Conservation (phyloP, 106 monocot species). For the Chionographis japonica region DNA sequence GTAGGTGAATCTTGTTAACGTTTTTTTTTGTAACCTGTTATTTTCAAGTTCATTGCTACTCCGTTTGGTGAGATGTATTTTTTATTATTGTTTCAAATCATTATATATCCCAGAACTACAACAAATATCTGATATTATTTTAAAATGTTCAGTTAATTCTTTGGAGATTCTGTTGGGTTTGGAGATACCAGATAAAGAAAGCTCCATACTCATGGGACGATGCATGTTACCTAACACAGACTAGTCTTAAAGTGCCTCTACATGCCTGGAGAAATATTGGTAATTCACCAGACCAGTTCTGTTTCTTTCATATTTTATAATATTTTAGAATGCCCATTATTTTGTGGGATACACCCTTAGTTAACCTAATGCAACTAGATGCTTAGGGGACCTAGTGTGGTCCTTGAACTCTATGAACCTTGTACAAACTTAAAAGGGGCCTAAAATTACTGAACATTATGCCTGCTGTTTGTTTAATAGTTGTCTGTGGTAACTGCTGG, state of each 20-base stretch:
- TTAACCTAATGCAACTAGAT: background rate
- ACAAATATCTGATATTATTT: background rate
- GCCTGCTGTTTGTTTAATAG: no score
- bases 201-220: slow-evolving; percentile 84
- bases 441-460: no score
- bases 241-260: slow-evolving; percentile 48
- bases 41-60: background rate
- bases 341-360: background rate
- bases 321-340: background rate
- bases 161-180: slow-evolving; percentile 77
- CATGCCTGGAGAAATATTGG: slow-evolving; percentile 71
- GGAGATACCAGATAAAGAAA: slow-evolving; percentile 86
- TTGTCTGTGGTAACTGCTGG: no score
- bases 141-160: slow-evolving; percentile 41
- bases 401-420: no score
- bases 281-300: slow-evolving; percentile 18
- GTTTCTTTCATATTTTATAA: background rate
- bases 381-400: no score
- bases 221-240: slow-evolving; percentile 86
- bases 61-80: background rate
- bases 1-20: background rate
- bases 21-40: background rate
- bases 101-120: background rate
- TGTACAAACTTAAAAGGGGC: no score
- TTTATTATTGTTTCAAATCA: background rate